Percentiles rank a stretch among this genome's conserved stretches.
Evolutionary conservation across 768 basidiomycete species (phyloP).

Genomic region (Lanmaoa pseudosensibilis): DNA sequence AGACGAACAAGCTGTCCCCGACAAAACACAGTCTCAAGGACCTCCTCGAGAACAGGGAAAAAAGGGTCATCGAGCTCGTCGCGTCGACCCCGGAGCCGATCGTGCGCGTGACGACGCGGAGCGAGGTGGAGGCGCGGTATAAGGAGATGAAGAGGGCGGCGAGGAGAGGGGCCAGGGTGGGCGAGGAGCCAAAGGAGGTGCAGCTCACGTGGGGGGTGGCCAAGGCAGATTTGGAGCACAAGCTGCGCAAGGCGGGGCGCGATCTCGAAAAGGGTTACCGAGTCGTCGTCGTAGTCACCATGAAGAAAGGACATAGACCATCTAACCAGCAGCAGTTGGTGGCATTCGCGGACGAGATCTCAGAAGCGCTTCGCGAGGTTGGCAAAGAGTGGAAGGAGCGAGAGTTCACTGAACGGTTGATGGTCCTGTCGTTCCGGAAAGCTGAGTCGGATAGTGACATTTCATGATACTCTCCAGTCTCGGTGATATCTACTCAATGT

Average conservation of each 20-base stretch:
- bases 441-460: background rate
- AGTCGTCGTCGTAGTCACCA: conserved; percentile 55
- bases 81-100: conserved; percentile 49
- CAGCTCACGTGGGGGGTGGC: conserved; percentile 70
- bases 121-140: conserved; percentile 40
- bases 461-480: conserved; percentile 6
- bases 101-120: conserved; percentile 56
- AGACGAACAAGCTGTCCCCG: conserved; percentile 40
- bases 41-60: conserved; percentile 43
- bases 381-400: conserved; percentile 54
- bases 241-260: conserved; percentile 55
- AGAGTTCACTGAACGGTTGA: conserved; percentile 39
- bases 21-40: conserved; percentile 35
- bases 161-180: conserved; percentile 30
- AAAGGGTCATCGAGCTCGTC: conserved; percentile 53
- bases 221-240: conserved; percentile 61
- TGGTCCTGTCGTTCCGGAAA: conserved; percentile 47
- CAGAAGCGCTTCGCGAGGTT: conserved; percentile 45
- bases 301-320: conserved; percentile 46
- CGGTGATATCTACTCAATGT: conserved; percentile 9
- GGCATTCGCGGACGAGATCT: conserved; percentile 44
- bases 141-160: conserved; percentile 37
- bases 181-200: conserved; percentile 57
- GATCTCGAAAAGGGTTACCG: conserved; percentile 60
- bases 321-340: conserved; percentile 42